Conservation (phyloP, 75 land plant species). For the Isoetes taiwanensis region DNA sequence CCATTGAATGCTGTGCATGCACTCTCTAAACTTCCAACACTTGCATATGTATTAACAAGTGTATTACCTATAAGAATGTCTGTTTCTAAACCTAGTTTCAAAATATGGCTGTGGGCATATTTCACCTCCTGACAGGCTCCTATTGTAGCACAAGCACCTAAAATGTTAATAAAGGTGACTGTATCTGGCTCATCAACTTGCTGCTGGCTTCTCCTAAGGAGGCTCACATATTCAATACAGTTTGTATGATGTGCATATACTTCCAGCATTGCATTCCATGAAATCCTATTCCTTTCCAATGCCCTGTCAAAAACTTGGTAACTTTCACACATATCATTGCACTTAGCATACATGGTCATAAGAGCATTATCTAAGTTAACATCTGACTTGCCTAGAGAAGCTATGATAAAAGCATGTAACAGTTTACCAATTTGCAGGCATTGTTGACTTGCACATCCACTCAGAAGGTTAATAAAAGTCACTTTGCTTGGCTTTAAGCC, state of each 20-base stretch:
- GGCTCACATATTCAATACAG: not conserved
- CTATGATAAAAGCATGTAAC: not conserved
- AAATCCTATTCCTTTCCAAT: not conserved
- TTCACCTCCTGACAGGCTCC: conserved; percentile 22
- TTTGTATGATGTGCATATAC: not conserved
- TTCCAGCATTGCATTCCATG: conserved; percentile 9
- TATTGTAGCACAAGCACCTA: conserved; percentile 37
- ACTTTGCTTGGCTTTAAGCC: conserved; percentile 1
- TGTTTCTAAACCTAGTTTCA: not conserved
- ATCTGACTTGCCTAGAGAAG: not conserved
- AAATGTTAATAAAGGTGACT: conserved; percentile 36
- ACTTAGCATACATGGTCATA: conserved; percentile 5
- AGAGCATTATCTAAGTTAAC: conserved; percentile 3
- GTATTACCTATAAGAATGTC: not conserved
- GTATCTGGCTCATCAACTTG: conserved; percentile 33
- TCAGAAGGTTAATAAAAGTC: conserved; percentile 5
- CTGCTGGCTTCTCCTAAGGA: conserved; percentile 9
- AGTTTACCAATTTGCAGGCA: not conserved
- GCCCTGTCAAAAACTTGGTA: not conserved
- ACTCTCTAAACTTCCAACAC: not conserved
- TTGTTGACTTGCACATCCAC: not conserved
- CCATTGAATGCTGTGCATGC: not conserved
- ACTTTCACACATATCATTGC: not conserved
- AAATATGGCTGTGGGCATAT: conserved; percentile 22
- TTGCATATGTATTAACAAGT: conserved; percentile 8